Evolutionary conservation across 1,284 basidiomycete species (phyloP).

Genomic region (Somion occarium): DNA sequence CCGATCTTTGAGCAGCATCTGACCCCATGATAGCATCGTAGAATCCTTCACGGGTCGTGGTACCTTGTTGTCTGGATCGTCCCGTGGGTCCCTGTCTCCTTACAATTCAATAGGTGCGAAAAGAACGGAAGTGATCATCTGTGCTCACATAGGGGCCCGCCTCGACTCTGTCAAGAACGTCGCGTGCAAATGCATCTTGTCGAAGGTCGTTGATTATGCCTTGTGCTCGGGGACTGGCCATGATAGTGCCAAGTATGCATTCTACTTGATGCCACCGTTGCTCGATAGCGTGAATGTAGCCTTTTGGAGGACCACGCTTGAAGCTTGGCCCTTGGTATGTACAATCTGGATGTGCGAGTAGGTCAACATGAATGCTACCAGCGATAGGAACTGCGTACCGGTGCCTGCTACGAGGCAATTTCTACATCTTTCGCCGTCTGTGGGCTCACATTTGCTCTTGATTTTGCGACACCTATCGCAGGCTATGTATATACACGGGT

Average conservation of each 20-base stretch:
- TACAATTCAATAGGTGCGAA: too few relatives aligned
- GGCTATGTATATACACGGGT: conserved; percentile 39
- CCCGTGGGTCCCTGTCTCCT: conserved; percentile 70
- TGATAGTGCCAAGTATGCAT: conserved; percentile 72
- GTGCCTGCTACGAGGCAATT: conserved; percentile 61
- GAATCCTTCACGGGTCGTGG: conserved; percentile 57
- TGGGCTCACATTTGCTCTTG: conserved; percentile 81
- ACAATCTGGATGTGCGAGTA: conserved; percentile 52
- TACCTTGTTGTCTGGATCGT: conserved; percentile 39
- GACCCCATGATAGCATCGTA: conserved; percentile 66
- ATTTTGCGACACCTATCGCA: conserved; percentile 84
- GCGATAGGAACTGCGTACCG: conserved; percentile 35
- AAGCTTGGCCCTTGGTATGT: conserved; percentile 80
- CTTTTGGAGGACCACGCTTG: conserved; percentile 84
- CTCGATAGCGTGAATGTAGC: conserved; percentile 88
- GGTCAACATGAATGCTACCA: neutral
- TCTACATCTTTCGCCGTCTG: conserved; percentile 55
- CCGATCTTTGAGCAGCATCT: conserved; percentile 32
- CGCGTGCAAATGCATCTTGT: conserved; percentile 64
- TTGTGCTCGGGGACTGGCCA: conserved; percentile 69
- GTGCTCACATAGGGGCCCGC: conserved; percentile 67
- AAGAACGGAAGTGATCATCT: neutral
- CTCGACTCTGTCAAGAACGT: conserved; percentile 70
- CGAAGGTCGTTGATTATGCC: conserved; percentile 63
- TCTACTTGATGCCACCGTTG: conserved; percentile 87